Conservation (phyloP, 2,329 filamentous ascomycete genomes). For the Fusarium agapanthi region DNA sequence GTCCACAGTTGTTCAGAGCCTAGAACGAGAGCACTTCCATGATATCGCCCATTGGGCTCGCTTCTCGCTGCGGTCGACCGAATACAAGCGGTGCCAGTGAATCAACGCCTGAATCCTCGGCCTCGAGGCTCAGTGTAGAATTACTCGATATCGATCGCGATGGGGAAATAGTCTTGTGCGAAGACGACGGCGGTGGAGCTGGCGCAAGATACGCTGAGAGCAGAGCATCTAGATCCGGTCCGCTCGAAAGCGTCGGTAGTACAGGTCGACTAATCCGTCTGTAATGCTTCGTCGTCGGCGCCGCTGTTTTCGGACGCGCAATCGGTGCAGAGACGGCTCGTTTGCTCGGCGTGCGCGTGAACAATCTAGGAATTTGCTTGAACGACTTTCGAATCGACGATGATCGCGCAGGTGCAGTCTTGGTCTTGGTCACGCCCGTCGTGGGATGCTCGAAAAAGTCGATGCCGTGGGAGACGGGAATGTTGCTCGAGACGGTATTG, state of each 20-base stretch:
- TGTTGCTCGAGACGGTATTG: constrained; percentile 34
- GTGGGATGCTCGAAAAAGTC: constrained; percentile 29
- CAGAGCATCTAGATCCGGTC: constrained; percentile 28
- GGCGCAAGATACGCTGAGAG: constrained; percentile 34
- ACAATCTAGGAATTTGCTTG: constrained; percentile 28
- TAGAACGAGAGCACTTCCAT: constrained; percentile 33
- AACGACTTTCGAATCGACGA: constrained; percentile 29
- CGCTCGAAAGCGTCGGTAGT: constrained; percentile 21
- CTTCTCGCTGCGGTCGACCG: constrained; percentile 26
- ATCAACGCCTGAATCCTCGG: constrained; percentile 28
- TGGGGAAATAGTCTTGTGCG: constrained; percentile 21
- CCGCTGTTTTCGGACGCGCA: constrained; percentile 28
- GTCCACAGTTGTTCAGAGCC: background rate
- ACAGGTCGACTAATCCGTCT: constrained; percentile 36
- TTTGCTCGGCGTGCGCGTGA: constrained; percentile 33
- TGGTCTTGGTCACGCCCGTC: background rate
- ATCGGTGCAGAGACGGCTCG: constrained; percentile 19
- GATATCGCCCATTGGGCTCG: constrained; percentile 32
- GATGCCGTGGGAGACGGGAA: constrained; percentile 34
- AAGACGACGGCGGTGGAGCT: constrained; percentile 7
- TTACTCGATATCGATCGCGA: constrained; percentile 34
- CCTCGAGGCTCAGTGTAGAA: constrained; percentile 31
- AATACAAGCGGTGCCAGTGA: constrained; percentile 31
- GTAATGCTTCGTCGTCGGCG: constrained; percentile 26
- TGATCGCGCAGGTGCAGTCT: constrained; percentile 21